A percentile compares a stretch with the other conserved stretches of the same genome.
Conservation (phyloP, 495 filamentous ascomycete species). For the Lichina pygmaea region DNA sequence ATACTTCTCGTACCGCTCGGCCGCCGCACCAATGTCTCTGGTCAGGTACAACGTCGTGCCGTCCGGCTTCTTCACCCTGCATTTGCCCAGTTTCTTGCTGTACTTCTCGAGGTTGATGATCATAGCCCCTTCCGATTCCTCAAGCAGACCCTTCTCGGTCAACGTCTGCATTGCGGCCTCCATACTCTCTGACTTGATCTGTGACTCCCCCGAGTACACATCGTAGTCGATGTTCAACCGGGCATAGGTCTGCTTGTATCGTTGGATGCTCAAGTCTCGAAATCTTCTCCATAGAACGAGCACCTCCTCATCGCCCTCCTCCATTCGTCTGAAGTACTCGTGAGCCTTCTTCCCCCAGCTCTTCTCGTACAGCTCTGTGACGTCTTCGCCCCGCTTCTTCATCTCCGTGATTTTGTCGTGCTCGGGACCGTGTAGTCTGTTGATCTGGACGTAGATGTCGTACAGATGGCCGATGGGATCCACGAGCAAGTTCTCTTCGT, state of each 20-base stretch:
- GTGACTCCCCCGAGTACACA: slow-evolving; percentile 85
- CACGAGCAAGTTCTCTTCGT: slow-evolving; percentile 27
- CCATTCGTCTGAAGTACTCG: slow-evolving; percentile 82
- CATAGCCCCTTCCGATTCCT: slow-evolving; percentile 66
- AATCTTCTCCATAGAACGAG: slow-evolving; percentile 67
- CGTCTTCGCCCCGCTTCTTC: slow-evolving; percentile 11
- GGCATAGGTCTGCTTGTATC: slow-evolving; percentile 60
- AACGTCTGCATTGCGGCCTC: slow-evolving; percentile 33
- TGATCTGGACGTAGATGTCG: slow-evolving; percentile 43
- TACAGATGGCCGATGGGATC: slow-evolving; percentile 45
- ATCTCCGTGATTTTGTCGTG: slow-evolving; percentile 7
- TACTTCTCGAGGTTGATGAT: slow-evolving; percentile 73
- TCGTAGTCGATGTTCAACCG: slow-evolving; percentile 82
- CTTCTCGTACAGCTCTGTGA: slow-evolving; percentile 22
- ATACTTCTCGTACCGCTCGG: slow-evolving; percentile 33
- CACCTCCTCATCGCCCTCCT: slow-evolving; percentile 48
- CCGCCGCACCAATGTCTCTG: slow-evolving; percentile 40
- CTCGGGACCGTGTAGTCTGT: slow-evolving; percentile 14
- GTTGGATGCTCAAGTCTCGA: slow-evolving; percentile 65
- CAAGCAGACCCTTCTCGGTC: slow-evolving; percentile 42
- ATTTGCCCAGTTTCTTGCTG: slow-evolving; percentile 40
- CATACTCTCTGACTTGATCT: slow-evolving; percentile 67
- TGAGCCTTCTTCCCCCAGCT: slow-evolving; percentile 37
- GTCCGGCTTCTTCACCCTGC: slow-evolving; percentile 37
- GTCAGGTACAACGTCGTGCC: slow-evolving; percentile 46